Base-by-base conservation (phyloP, 176 grass and related monocot species). In the Rhynchospora tenuis region DNA sequence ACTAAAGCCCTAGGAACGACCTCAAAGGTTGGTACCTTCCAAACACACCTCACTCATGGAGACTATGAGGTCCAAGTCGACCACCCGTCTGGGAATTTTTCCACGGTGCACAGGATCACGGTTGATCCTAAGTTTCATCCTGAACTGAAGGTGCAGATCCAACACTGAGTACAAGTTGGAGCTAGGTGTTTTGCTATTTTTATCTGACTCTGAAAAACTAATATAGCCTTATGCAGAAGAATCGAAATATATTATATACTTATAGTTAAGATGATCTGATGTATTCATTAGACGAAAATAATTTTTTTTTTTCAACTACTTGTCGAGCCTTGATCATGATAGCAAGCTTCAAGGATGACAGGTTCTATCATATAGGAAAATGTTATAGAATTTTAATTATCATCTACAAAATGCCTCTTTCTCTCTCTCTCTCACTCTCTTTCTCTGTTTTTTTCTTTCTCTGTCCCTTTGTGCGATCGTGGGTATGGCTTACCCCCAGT, bases 41-140 rank as follows among this genome's bases (percentile, higher is more conserved):
- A 89, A 66, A 44, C 91, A 2, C 84, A 86, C 29, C 84, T 99
- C 9, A 86, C 93, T 86, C 96, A 99, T 61, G 96, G 96, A 47
- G 89, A 95, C 3, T 95, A 95, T 76, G 64, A 88, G 15, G 80
- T 99, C 50, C 91, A 64, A 48, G 85, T 99, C 59, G 86, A 31
- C 76, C 86, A 93, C 76, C 71, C 89, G 9, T 73, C 50, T 23
- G 79, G 20, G 45, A 95, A 93, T 77, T 84, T 87, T 65, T 87
- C 91, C 52, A 83, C 88, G 0, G 77, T 65, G 58, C 91, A 92
- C 59, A 92, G 75, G 45, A 79, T 99, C 12, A 91, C 59, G 81
- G 88, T 99, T 2, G 64, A 86, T 60, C 77, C 44, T 73, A 86
- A 82, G 12, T 88, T 90, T n/a, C 62, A 87, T 38, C 33, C 33